phyloP scores from a whole-genome alignment of 1,139 yeast genomes.

The Yamadazyma sp. region DNA sequence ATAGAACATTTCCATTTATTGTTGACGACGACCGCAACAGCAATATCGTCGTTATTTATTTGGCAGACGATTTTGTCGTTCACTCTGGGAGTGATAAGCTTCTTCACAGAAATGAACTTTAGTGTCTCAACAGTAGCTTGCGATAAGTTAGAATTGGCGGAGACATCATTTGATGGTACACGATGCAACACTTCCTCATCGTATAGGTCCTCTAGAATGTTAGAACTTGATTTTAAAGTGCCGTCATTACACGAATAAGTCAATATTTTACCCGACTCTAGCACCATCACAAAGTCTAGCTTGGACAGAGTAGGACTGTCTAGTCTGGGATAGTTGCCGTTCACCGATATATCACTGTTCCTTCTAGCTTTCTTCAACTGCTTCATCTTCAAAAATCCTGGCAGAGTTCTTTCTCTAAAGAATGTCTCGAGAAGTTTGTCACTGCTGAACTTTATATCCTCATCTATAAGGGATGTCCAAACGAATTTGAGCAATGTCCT shows the following conservation, averaged over 20 bases:
- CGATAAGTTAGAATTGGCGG: background rate
- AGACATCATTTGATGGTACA: background rate
- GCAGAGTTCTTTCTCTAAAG: constrained; percentile 56
- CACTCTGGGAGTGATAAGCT: constrained; percentile 68
- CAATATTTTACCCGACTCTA: constrained; percentile 47
- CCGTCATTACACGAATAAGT: constrained; percentile 53
- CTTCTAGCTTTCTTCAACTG: constrained; percentile 31
- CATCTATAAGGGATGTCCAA: constrained; percentile 41
- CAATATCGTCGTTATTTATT: constrained; percentile 49
- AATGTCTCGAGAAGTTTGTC: constrained; percentile 54
- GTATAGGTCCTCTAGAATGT: constrained; percentile 26
- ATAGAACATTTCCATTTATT: constrained; percentile 64
- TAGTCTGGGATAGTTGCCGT: constrained; percentile 35
- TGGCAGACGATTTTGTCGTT: constrained; percentile 69
- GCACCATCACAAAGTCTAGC: constrained; percentile 34
- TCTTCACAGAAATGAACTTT: constrained; percentile 55
- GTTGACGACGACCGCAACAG: constrained; percentile 65
- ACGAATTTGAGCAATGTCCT: constrained; percentile 50
- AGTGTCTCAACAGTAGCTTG: constrained; percentile 17
- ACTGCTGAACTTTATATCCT: constrained; percentile 20
- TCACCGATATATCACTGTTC: constrained; percentile 31
- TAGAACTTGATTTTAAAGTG: constrained; percentile 21
- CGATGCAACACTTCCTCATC: constrained; percentile 13
- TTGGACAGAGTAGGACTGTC: constrained; percentile 20
- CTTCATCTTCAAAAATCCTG: constrained; percentile 50